Evolutionary conservation across 768 basidiomycete genomes (phyloP).

Genomic region (Boletus tylopilopsis): DNA sequence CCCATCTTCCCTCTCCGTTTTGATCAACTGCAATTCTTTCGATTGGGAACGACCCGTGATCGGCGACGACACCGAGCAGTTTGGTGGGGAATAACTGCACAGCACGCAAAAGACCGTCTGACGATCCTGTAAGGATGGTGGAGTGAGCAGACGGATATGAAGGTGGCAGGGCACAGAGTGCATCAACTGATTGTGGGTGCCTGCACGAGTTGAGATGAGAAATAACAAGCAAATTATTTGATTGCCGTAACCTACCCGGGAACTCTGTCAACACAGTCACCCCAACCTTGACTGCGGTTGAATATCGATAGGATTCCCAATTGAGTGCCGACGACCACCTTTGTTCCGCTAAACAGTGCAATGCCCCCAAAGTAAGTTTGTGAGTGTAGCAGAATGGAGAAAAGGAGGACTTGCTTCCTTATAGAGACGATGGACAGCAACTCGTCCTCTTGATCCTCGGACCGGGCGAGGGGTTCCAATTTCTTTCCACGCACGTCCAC

Average conservation of each 20-base stretch:
- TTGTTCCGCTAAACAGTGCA: slow-evolving; percentile 50
- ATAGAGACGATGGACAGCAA: slow-evolving; percentile 82
- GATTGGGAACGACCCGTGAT: slow-evolving; percentile 90
- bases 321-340: slow-evolving; percentile 86
- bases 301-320: slow-evolving; percentile 87
- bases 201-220: slow-evolving; percentile 38
- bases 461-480: slow-evolving; percentile 71
- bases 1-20: slow-evolving; percentile 66
- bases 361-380: background rate
- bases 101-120: slow-evolving; percentile 86
- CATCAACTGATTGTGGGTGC: slow-evolving; percentile 89
- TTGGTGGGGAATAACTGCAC: slow-evolving; percentile 87
- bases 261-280: slow-evolving; percentile 87
- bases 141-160: slow-evolving; percentile 59
- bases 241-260: slow-evolving; percentile 57
- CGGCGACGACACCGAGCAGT: slow-evolving; percentile 83
- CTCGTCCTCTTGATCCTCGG: slow-evolving; percentile 96
- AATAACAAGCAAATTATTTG: background rate
- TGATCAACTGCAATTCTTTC: slow-evolving; percentile 75
- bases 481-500: slow-evolving; percentile 87
- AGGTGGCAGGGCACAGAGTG: slow-evolving; percentile 70
- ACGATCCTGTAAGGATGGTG: slow-evolving; percentile 84
- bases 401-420: slow-evolving; percentile 53
- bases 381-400: background rate
- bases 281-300: slow-evolving; percentile 84